A percentile compares a stretch with the other conserved stretches of the same genome.
Conservation (phyloP, 2,329 filamentous ascomycete species). For the Trichoderma sp. region DNA sequence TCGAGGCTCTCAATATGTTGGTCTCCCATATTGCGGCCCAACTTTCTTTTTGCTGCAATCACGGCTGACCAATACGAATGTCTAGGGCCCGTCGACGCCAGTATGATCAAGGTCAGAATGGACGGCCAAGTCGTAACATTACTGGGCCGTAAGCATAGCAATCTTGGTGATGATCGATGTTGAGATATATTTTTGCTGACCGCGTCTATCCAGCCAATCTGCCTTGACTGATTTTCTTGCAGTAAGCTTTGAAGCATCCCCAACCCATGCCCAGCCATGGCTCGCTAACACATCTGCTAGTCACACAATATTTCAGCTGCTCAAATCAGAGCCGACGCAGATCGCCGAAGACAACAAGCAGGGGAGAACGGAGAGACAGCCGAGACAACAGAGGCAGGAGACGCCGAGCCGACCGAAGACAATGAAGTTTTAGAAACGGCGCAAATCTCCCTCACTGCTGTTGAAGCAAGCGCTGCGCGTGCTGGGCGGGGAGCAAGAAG, state of each 20-base stretch:
- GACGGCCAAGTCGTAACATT: slow-evolving; percentile 41
- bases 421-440: slow-evolving; percentile 32
- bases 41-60: not conserved
- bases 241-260: slow-evolving; percentile 47
- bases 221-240: slow-evolving; percentile 59
- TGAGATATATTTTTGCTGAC: slow-evolving; percentile 25
- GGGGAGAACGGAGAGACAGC: slow-evolving; percentile 29
- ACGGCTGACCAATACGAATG: not conserved
- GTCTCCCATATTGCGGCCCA: not conserved
- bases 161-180: not conserved
- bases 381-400: slow-evolving; percentile 23
- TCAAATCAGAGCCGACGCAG: slow-evolving; percentile 57
- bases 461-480: slow-evolving; percentile 34
- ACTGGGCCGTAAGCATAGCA: slow-evolving; percentile 44
- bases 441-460: slow-evolving; percentile 28
- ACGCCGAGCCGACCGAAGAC: slow-evolving; percentile 32
- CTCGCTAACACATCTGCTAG: slow-evolving; percentile 43
- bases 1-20: slow-evolving; percentile 13
- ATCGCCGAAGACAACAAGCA: slow-evolving; percentile 48
- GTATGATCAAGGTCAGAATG: slow-evolving; percentile 30
- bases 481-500: slow-evolving; percentile 36
- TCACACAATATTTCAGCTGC: slow-evolving; percentile 72
- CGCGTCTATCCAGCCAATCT: slow-evolving; percentile 46
- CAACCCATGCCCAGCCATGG: slow-evolving; percentile 58
- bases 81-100: slow-evolving; percentile 31